Percentiles rank a stretch among this genome's conserved stretches.
Evolutionary conservation across 345 rosid species (phyloP).

Genomic region (Barbarea vulgaris): DNA sequence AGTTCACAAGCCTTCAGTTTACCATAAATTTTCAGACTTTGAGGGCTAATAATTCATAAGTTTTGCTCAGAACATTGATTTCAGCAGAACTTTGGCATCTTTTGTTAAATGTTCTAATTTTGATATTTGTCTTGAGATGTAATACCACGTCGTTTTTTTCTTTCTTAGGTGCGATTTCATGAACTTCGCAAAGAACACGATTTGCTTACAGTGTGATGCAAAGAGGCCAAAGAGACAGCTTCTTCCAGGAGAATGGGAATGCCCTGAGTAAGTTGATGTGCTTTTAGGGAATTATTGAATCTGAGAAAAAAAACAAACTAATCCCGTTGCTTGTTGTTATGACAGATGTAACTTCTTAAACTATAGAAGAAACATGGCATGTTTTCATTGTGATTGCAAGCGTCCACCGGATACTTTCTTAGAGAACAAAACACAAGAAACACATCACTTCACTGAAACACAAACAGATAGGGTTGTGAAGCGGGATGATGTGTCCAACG

Average conservation of each 20-base stretch:
- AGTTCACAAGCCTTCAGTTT: not conserved
- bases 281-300: not conserved
- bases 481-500: slow-evolving; percentile 70
- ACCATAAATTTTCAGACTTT: not conserved
- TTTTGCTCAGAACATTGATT: not conserved
- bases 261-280: slow-evolving; percentile 79
- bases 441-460: slow-evolving; percentile 47
- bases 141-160: not conserved
- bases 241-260: slow-evolving; percentile 99
- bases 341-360: slow-evolving; percentile 97
- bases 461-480: slow-evolving; percentile 49
- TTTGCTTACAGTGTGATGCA: slow-evolving; percentile 96
- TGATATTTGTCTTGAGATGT: slow-evolving; percentile 26
- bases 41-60: not conserved
- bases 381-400: slow-evolving; percentile 98
- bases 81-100: not conserved
- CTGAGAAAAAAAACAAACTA: not conserved
- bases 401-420: slow-evolving; percentile 77
- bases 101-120: not conserved
- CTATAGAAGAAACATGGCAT: slow-evolving; percentile 87
- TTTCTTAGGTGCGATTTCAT: slow-evolving; percentile 85
- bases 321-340: slow-evolving; percentile 24
- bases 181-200: slow-evolving; percentile 94
- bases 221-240: slow-evolving; percentile 95
- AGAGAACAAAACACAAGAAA: slow-evolving; percentile 63